Conservation (phyloP, 345 rosid species). For the Euphorbia tirucalli region DNA sequence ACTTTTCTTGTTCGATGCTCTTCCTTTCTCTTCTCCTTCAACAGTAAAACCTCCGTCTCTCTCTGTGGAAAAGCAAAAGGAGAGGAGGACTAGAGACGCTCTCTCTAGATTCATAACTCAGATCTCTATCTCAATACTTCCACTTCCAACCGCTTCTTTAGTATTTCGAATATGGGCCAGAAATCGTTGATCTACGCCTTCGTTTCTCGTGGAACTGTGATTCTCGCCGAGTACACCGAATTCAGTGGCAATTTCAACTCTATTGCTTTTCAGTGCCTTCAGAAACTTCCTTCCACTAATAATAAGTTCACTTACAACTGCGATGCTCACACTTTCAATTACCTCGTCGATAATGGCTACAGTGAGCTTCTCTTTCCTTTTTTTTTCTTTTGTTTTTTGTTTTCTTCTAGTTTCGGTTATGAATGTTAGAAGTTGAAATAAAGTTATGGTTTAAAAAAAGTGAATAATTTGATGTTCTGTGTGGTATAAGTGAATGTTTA, state of each 20-base stretch:
- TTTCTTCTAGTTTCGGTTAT: background rate
- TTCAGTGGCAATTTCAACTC: conserved; percentile 29
- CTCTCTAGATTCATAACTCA: background rate
- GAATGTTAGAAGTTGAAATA: no score
- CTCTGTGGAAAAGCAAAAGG: no score
- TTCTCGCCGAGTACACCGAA: conserved; percentile 31
- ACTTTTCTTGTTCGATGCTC: background rate
- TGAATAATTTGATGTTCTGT: no score
- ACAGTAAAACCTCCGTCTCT: no score
- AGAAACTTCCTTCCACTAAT: conserved; percentile 30
- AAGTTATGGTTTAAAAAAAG: no score
- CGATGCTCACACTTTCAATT: conserved; percentile 35
- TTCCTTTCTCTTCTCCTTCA: background rate
- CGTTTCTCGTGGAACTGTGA: conserved; percentile 31
- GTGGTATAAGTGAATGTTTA: no score
- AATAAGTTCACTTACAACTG: conserved; percentile 33
- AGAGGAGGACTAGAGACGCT: no score
- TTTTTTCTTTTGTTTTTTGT: background rate
- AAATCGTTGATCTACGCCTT: conserved; percentile 32
- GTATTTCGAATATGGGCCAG: conserved; percentile 17
- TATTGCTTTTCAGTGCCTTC: conserved; percentile 31
- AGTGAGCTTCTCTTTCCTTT: conserved; percentile 13
- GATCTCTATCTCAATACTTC: background rate
- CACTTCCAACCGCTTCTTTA: background rate
- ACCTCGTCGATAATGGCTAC: conserved; percentile 36